Percentiles rank a stretch among this genome's conserved stretches.
These are phyloP conservation scores for Breynia disticha DNA, from an alignment of 441 rosid species.

Conservation along the genomic window DNA sequence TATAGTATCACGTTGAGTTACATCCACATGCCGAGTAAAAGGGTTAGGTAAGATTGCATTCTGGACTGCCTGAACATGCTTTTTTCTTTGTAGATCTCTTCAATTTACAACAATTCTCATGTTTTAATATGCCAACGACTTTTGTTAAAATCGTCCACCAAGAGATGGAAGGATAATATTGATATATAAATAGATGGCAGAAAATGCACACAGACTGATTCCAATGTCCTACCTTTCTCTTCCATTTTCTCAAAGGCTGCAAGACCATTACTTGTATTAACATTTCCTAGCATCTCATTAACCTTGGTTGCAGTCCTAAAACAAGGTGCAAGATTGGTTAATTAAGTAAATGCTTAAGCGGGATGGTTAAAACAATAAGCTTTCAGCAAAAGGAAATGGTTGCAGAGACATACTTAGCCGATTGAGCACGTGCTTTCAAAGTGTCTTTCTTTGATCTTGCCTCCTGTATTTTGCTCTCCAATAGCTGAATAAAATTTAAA, in stretches of 20 bases:
- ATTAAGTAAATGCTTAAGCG: constrained; percentile 5
- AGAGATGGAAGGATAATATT: neutral
- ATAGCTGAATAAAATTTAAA: constrained; percentile 48
- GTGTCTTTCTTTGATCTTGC: constrained; percentile 97
- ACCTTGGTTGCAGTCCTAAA: constrained; percentile 71
- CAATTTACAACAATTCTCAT: too few relatives aligned
- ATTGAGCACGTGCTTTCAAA: constrained; percentile 90
- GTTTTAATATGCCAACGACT: too few relatives aligned
- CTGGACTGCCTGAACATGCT: too few relatives aligned
- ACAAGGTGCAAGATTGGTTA: constrained; percentile 8
- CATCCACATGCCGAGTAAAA: too few relatives aligned
- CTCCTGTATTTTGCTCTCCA: constrained; percentile 98
- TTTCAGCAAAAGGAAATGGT: constrained; percentile 14
- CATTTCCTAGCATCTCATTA: constrained; percentile 70
- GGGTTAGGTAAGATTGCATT: too few relatives aligned
- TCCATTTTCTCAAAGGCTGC: constrained; percentile 81
- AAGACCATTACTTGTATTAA: constrained; percentile 67
- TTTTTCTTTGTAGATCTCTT: too few relatives aligned
- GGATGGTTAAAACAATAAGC: constrained; percentile 5
- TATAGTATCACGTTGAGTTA: too few relatives aligned
- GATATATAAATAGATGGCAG: neutral
- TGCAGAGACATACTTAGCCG: constrained; percentile 61
- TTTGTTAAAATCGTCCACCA: neutral
- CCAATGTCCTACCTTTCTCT: constrained; percentile 55
- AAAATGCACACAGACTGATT: neutral